Evolutionary conservation across 73 alveolate species (phyloP), one percentile per base, ranked within the genome.

Genomic region (Symbiodinium natans): DNA sequence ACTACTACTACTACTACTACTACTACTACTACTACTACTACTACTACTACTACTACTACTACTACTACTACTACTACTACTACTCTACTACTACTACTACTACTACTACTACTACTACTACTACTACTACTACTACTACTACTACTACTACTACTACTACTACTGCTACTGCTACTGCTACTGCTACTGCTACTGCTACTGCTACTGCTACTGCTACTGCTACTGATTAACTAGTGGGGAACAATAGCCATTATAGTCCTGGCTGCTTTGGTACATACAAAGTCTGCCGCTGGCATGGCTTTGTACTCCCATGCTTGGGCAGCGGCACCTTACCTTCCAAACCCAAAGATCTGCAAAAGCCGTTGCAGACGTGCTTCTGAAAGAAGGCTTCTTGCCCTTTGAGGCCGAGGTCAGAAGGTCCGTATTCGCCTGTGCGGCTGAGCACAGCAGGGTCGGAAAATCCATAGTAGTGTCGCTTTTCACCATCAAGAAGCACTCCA

Each of bases 261-360:
- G 59, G 59, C 9, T 2, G 59, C 83, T 36, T 54, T 42, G 93
- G 93, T 83, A 54, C 31, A 59, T 86, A 86, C 83, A 86, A 56
- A 1, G 93, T 86, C 41, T 86, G 93, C 5, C 54, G 48, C 33
- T 86, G 93, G 41, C 83, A 43, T 21, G 48, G 41, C 29, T 54
- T 39, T 19, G 48, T 82, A 83, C 83, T 33, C 41, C 59, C 82
- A n/a, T n/a, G n/a, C 27, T 48, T 41, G 5, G 80, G 27, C 41
- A 59, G 40, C 21, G 95, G 95, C 25, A 88, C 95, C 34, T 88
- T 88, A 4, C 95, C 95, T 23, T 59, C 86, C 71, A 88, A 88
- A 33, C 86, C 95, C 8, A 88, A 36, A 34, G 95, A 88, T 71
- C 75, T 71, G 89, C 98, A 92, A 41, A 92, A 73, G 54, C 41